Evolutionary conservation across 352 stramenopile species (phyloP), one percentile per base, ranked within the genome.

Genomic region (Phytopythium oedochilum): DNA sequence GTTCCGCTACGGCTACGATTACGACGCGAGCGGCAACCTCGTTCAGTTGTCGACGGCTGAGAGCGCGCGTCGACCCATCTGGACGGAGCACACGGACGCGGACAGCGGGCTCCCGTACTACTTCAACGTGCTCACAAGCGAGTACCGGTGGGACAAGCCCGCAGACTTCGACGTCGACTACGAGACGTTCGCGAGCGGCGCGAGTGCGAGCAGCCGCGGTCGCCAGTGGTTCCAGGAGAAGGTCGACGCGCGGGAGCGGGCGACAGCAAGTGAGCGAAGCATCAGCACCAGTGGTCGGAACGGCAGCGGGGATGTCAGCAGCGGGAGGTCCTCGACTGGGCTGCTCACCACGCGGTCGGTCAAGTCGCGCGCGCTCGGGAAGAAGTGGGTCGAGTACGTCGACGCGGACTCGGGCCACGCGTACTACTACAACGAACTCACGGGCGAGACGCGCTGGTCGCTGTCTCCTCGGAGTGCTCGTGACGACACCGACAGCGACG

Each of bases 401-500:
- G 86, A 97, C 57, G 54, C 68, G 4, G 83, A 86, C 35, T 91
- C 78, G 14, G 77, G 78, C 25, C 70, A 95, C 59, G 80, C 92
- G 35, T 97, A 94, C 64, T 97, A 97, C 55, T 96, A 92, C 68
- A 97, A 97, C 55, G 86, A 88, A 53, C 72, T 89, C 55, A 97
- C 80, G 23, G 79, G 93, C 26, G 83, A 97, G 60, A 81, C 73
- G 8, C 71, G 83, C 46, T 97, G 88, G 89, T 92, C 83, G 22
- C 63, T 94, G 18, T 90, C 82, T 6, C 84, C 84, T 22, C 74
- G 79, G 3, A 92, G 78, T 50, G 78, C 82, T 34, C 68, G 71
- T 0, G 79, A 92, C 51, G 66, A 51, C 2, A 64, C 61, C 1
- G 73, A 88, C 39, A 42, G 36, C 0, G 61, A 75, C n/a, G 69